A percentile compares a stretch with the other conserved stretches of the same genome.
Conservation (phyloP, 1,284 basidiomycete species). For the Malassezia globosa region DNA sequence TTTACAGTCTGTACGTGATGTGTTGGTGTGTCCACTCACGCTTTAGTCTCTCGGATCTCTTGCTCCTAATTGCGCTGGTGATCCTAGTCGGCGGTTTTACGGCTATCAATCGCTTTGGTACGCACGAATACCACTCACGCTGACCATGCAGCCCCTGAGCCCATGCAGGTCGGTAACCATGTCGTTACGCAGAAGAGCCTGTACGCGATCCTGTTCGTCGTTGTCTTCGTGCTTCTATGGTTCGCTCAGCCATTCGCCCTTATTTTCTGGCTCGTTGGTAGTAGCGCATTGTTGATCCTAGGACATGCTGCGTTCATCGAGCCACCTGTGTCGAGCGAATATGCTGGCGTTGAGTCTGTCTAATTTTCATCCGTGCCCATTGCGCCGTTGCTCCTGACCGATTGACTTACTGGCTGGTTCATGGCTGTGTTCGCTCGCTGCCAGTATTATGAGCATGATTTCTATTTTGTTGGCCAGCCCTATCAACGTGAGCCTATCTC, state of each 20-base stretch:
- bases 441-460: no score
- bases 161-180: constrained; percentile 60
- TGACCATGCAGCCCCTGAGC: constrained; percentile 31
- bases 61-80: constrained; percentile 68
- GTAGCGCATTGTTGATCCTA: constrained; percentile 52
- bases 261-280: constrained; percentile 48
- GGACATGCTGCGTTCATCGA: constrained; percentile 71
- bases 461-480: no score
- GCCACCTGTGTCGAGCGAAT: constrained; percentile 80
- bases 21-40: constrained; percentile 19
- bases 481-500: neutral
- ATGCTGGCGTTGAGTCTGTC: constrained; percentile 57
- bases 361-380: neutral
- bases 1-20: constrained; percentile 85
- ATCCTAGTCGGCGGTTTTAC: constrained; percentile 87
- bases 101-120: constrained; percentile 79
- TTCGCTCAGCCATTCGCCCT: constrained; percentile 37
- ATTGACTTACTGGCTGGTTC: no score
- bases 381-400: neutral
- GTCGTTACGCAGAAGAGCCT: constrained; percentile 63
- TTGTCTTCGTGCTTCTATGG: constrained; percentile 43
- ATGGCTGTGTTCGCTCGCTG: no score
- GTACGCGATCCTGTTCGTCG: constrained; percentile 52
- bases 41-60: constrained; percentile 57
- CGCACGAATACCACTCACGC: constrained; percentile 48